Conservation (phyloP, 2,329 filamentous ascomycete species). For the Beauveria varroae region DNA sequence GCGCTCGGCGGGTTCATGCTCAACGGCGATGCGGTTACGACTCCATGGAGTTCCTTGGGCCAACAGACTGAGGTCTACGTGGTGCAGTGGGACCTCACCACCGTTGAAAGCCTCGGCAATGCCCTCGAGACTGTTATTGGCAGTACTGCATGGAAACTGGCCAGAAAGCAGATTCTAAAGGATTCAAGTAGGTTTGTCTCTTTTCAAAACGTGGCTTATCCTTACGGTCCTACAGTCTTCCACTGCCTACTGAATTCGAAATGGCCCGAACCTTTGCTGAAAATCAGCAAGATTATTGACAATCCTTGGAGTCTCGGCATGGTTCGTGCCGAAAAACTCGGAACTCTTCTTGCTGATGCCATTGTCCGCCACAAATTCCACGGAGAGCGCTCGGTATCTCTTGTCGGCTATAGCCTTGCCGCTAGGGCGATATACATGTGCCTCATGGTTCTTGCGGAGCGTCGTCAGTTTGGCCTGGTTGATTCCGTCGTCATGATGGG, state of each 20-base stretch:
- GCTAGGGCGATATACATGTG: slow-evolving; percentile 80
- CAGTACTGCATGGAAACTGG: slow-evolving; percentile 69
- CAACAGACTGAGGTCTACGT: slow-evolving; percentile 71
- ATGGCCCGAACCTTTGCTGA: slow-evolving; percentile 58
- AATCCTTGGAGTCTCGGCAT: slow-evolving; percentile 76
- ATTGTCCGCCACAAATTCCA: slow-evolving; percentile 70
- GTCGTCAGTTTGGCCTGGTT: slow-evolving; percentile 75
- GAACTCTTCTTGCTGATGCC: slow-evolving; percentile 66
- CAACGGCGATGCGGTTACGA: slow-evolving; percentile 57
- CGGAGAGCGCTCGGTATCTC: slow-evolving; percentile 71
- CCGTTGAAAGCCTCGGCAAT: slow-evolving; percentile 68
- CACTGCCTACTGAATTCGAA: slow-evolving; percentile 48
- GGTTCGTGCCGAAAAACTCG: slow-evolving; percentile 67
- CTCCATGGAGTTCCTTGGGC: slow-evolving; percentile 72
- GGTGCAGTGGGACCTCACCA: slow-evolving; percentile 74
- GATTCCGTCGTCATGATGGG: slow-evolving; percentile 85
- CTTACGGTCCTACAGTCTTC: slow-evolving; percentile 33
- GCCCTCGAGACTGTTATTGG: slow-evolving; percentile 71
- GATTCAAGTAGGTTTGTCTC: slow-evolving; percentile 35
- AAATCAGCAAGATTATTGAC: slow-evolving; percentile 67
- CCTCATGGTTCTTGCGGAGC: slow-evolving; percentile 69
- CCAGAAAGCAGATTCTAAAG: slow-evolving; percentile 43
- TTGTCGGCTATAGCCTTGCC: slow-evolving; percentile 77
- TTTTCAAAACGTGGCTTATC: slow-evolving; percentile 7
- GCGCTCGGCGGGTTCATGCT: slow-evolving; percentile 77